Conservation (phyloP, 2,329 filamentous ascomycete species). For the Xylariomycetidae sp. region DNA sequence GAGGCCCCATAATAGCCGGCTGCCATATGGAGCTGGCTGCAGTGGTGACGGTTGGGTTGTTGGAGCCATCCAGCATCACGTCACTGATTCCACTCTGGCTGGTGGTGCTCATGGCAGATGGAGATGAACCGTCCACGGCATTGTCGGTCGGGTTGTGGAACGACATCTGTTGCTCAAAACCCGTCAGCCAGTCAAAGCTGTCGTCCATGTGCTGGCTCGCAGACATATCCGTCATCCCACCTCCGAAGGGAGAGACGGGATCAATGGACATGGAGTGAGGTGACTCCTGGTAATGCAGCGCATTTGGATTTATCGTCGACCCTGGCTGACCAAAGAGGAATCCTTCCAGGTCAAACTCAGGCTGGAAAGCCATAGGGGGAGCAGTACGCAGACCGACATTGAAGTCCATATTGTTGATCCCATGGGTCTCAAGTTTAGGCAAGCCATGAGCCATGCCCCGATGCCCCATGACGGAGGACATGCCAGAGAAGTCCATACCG, state of each 20-base stretch:
- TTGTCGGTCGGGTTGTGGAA: slow-evolving; percentile 67
- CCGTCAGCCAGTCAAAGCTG: slow-evolving; percentile 74
- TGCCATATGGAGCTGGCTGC: slow-evolving; percentile 61
- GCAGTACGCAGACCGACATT: slow-evolving; percentile 70
- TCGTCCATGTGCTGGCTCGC: slow-evolving; percentile 62
- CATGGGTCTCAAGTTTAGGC: slow-evolving; percentile 76
- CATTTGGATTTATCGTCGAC: slow-evolving; percentile 63
- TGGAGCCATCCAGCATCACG: slow-evolving; percentile 78
- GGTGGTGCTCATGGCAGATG: slow-evolving; percentile 89
- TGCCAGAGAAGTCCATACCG: slow-evolving; percentile 59
- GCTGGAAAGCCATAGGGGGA: slow-evolving; percentile 54
- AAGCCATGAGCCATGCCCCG: slow-evolving; percentile 63
- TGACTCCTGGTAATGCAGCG: slow-evolving; percentile 78
- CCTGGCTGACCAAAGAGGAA: slow-evolving; percentile 63
- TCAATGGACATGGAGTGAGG: slow-evolving; percentile 61
- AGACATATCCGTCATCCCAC: slow-evolving; percentile 52
- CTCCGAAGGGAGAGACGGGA: slow-evolving; percentile 53
- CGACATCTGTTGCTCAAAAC: slow-evolving; percentile 72
- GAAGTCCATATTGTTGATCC: slow-evolving; percentile 59
- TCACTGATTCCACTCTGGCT: slow-evolving; percentile 91
- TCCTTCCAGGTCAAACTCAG: slow-evolving; percentile 64
- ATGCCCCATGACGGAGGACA: slow-evolving; percentile 63
- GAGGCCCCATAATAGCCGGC: slow-evolving; percentile 61
- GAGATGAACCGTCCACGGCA: slow-evolving; percentile 86
- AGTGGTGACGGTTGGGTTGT: slow-evolving; percentile 50